Evolutionary conservation across 768 basidiomycete genomes (phyloP), one percentile per base, ranked within the genome.

Genomic region (Boletus vermiculosoides): DNA sequence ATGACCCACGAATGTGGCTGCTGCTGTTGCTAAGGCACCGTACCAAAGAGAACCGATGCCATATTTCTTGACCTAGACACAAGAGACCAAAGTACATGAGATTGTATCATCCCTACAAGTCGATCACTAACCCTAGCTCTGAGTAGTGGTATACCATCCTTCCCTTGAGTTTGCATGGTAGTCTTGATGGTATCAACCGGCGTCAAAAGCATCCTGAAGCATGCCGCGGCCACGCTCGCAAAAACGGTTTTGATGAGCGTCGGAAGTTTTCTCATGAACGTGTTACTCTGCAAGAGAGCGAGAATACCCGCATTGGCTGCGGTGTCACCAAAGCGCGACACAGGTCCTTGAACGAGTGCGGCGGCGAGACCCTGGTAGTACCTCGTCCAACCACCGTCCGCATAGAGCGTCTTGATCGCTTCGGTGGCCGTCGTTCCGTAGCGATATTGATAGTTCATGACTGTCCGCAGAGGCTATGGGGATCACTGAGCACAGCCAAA

Each of bases 391-490:
- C 92, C 92, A 15, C 94, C 93, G 57, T 94, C 88, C 2, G 72
- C 73, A 68, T 88, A 88, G 18, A 95, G 83, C 4, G 83, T 91
- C 47, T 72, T 70, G 55, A 80, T 82, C 13, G 90, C 87, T 39
- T 80, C 73, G 0, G 83, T 84, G 7, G 85, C 85, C 2, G 84
- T 81, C 2, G 87, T 88, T n/a, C 94, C 94, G 67, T 85, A 94
- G 52, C 88, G 84, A 70, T 94, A 94, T 74, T 94, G 93, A 68
- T 91, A 97, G 77, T 98, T 98, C 96, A 98, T 98, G 54, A 94
- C 81, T 3, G 95, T 97, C n/a, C 93, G 83, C n/a, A 96, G 73
- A 6, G 93, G 94, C 88, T 88, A 52, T 13, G 46, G 28, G 30
- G n/a, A 37, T 25, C 13, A 58, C 41, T 58, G 55, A 33, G 45